A percentile compares a stretch with the other conserved stretches of the same genome.
Evolutionary conservation across 345 rosid species (phyloP).

Genomic region (Salix caprea): DNA sequence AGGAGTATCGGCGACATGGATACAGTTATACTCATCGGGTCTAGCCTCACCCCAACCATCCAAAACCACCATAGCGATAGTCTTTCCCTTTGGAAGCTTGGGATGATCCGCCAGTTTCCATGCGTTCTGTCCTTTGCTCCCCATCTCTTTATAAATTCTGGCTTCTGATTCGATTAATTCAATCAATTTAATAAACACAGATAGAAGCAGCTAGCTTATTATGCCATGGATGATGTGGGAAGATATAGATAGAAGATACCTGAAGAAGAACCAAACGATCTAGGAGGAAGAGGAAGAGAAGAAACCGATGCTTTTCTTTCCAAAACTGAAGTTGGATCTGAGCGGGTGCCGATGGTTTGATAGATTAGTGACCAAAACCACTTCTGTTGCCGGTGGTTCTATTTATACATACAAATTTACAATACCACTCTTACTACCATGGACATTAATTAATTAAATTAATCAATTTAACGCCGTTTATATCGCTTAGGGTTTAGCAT

Average conservation of each 20-base stretch:
- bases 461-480: no score
- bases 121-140: conserved; percentile 31
- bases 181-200: background rate
- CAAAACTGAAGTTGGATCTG: background rate
- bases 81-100: conserved; percentile 70
- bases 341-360: background rate
- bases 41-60: conserved; percentile 98
- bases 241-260: background rate
- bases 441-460: no score
- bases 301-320: background rate
- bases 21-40: conserved; percentile 79
- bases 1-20: conserved; percentile 85
- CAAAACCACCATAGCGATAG: conserved; percentile 69
- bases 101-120: conserved; percentile 83
- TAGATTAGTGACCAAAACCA: background rate
- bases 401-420: no score
- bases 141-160: conserved; percentile 31
- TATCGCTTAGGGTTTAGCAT: no score
- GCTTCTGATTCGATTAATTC: background rate
- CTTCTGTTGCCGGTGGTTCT: background rate
- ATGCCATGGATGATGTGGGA: background rate
- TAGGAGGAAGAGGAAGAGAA: background rate
- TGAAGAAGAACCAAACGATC: background rate
- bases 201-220: background rate
- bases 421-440: background rate